Evolutionary conservation across 2,329 filamentous ascomycete genomes (phyloP).

Genomic region (Fusarium hainanense): DNA sequence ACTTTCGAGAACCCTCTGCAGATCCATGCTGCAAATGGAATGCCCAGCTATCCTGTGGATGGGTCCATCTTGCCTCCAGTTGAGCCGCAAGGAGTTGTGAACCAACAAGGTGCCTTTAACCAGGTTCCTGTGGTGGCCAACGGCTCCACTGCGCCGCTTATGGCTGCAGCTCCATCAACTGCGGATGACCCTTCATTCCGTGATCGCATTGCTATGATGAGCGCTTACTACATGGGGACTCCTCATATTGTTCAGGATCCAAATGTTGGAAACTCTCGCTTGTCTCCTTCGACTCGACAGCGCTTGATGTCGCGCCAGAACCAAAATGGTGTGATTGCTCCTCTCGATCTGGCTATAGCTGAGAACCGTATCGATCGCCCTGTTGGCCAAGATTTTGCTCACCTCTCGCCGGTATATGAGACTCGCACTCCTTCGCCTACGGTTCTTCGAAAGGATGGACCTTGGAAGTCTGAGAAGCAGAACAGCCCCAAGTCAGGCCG

Average conservation of each 20-base stretch:
- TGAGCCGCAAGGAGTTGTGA: slow-evolving; percentile 24
- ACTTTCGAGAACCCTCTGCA: slow-evolving; percentile 47
- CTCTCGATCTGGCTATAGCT: slow-evolving; percentile 65
- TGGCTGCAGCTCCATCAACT: slow-evolving; percentile 34
- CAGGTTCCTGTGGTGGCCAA: slow-evolving; percentile 52
- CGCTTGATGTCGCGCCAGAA: slow-evolving; percentile 55
- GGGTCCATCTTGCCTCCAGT: slow-evolving; percentile 13
- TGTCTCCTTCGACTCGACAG: slow-evolving; percentile 52
- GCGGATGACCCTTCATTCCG: slow-evolving; percentile 56
- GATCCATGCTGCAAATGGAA: slow-evolving; percentile 37
- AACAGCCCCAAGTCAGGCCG: slow-evolving; percentile 35
- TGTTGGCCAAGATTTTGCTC: slow-evolving; percentile 56
- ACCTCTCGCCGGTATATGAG: slow-evolving; percentile 80
- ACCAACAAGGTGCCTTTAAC: slow-evolving; percentile 38
- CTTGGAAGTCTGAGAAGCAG: slow-evolving; percentile 45
- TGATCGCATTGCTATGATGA: slow-evolving; percentile 57
- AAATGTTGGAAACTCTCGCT: slow-evolving; percentile 43
- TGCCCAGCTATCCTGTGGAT: slow-evolving; percentile 28
- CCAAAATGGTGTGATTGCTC: slow-evolving; percentile 63
- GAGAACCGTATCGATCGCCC: slow-evolving; percentile 55
- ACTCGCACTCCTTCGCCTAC: slow-evolving; percentile 77
- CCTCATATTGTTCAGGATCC: slow-evolving; percentile 49
- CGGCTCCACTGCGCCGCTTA: slow-evolving; percentile 46
- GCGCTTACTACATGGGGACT: slow-evolving; percentile 45
- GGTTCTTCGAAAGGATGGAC: slow-evolving; percentile 63